phyloP scores from a whole-genome alignment of 2,329 filamentous ascomycete species.

The Paecilomyces niveus region DNA sequence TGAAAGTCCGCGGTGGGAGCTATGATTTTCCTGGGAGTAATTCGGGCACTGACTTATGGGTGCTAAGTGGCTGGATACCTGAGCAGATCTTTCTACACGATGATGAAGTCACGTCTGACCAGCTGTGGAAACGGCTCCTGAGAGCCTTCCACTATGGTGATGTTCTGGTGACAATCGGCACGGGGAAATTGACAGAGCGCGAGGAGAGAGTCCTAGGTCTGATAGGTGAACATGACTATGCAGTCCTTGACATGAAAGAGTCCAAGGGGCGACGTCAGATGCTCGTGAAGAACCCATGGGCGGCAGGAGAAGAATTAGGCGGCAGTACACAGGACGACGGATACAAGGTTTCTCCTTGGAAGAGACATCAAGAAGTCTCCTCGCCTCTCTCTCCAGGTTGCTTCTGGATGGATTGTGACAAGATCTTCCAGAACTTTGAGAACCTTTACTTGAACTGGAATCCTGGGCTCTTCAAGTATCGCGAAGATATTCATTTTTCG shows the following conservation, averaged over 20 bases:
- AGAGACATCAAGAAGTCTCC: slow-evolving; percentile 11
- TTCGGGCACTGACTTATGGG: slow-evolving; percentile 89
- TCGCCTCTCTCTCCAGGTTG: slow-evolving; percentile 54
- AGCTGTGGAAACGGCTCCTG: slow-evolving; percentile 71
- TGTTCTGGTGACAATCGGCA: slow-evolving; percentile 83
- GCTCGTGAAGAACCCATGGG: slow-evolving; percentile 94
- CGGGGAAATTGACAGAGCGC: slow-evolving; percentile 67
- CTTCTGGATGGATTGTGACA: slow-evolving; percentile 88
- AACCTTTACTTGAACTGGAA: slow-evolving; percentile 98
- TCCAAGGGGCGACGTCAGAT: slow-evolving; percentile 57
- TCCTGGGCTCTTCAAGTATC: slow-evolving; percentile 68
- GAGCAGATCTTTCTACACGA: slow-evolving; percentile 90
- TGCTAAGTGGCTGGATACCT: slow-evolving; percentile 91
- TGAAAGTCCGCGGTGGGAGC: slow-evolving; percentile 79
- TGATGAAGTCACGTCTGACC: slow-evolving; percentile 68
- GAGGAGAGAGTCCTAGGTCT: slow-evolving; percentile 78
- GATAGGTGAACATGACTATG: slow-evolving; percentile 89
- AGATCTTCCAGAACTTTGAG: slow-evolving; percentile 85
- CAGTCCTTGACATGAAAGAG: slow-evolving; percentile 71
- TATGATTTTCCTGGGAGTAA: slow-evolving; percentile 98
- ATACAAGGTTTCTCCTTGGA: slow-evolving; percentile 2
- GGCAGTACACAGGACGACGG: slow-evolving; percentile 4
- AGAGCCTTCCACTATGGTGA: slow-evolving; percentile 69
- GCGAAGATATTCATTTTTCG: slow-evolving; percentile 83
- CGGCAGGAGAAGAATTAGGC: slow-evolving; percentile 52